Percentiles rank a stretch among this genome's conserved stretches.
Evolutionary conservation across 2,329 filamentous ascomycete species (phyloP).

Genomic region (Monosporascus sp.): DNA sequence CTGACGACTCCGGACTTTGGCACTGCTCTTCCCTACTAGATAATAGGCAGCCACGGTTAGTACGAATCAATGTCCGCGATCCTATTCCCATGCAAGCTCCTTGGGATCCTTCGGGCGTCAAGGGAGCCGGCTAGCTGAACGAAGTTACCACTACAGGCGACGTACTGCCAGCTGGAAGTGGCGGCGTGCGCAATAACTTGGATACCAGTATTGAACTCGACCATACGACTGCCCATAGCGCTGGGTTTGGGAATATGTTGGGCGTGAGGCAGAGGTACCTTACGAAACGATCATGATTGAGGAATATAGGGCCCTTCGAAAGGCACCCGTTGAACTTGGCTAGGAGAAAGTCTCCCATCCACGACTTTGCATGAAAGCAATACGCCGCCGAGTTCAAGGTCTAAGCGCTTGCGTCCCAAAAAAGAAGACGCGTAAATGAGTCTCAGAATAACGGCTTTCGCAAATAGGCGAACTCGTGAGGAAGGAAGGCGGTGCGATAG

Average conservation of each 20-base stretch:
- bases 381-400: slow-evolving; percentile 15
- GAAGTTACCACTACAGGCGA: slow-evolving; percentile 1
- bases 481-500: neutral
- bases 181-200: neutral
- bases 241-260: slow-evolving; percentile 52
- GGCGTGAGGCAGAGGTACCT: slow-evolving; percentile 37
- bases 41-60: slow-evolving; percentile 39
- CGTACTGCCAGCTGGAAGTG: neutral
- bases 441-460: neutral
- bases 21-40: slow-evolving; percentile 37
- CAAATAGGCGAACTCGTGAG: neutral
- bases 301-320: slow-evolving; percentile 49
- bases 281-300: slow-evolving; percentile 41
- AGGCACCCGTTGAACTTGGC: slow-evolving; percentile 40
- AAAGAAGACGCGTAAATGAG: slow-evolving; percentile 4
- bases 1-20: slow-evolving; percentile 45
- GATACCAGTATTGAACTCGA: neutral
- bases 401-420: slow-evolving; percentile 4
- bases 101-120: slow-evolving; percentile 10
- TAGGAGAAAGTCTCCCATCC: slow-evolving; percentile 38
- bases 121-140: slow-evolving; percentile 15
- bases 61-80: slow-evolving; percentile 26
- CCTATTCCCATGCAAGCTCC: slow-evolving; percentile 25
- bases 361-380: slow-evolving; percentile 33
- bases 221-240: slow-evolving; percentile 20